Conservation (phyloP, 2,329 filamentous ascomycete species). For the Calonectria pseudoturangicola region DNA sequence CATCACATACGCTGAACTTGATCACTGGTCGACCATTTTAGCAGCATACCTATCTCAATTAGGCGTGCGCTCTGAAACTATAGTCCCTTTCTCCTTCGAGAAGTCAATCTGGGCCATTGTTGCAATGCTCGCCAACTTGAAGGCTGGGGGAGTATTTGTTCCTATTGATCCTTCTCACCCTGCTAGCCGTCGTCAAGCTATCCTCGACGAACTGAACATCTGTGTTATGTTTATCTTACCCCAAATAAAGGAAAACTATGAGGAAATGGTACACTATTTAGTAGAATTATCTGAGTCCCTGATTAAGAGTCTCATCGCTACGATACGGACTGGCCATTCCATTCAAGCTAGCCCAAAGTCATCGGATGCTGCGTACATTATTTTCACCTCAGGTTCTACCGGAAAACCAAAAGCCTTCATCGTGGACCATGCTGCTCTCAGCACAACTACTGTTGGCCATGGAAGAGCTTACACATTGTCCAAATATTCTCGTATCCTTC, state of each 20-base stretch:
- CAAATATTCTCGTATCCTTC: conserved; percentile 34
- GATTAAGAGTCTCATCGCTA: not conserved
- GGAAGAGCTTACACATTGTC: conserved; percentile 13
- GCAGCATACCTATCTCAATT: conserved; percentile 22
- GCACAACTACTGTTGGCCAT: not conserved
- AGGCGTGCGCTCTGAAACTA: conserved; percentile 28
- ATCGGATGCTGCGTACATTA: conserved; percentile 57
- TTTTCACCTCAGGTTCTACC: conserved; percentile 75
- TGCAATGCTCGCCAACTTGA: conserved; percentile 58
- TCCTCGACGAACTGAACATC: not conserved
- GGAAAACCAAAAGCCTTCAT: conserved; percentile 72
- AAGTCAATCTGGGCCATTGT: conserved; percentile 47
- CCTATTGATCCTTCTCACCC: conserved; percentile 62
- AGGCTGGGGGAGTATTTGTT: conserved; percentile 56
- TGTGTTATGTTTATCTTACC: conserved; percentile 11
- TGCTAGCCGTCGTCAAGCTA: conserved; percentile 39
- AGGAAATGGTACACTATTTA: conserved; percentile 11
- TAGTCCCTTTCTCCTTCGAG: conserved; percentile 41
- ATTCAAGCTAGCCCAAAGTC: conserved; percentile 3
- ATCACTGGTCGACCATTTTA: conserved; percentile 17
- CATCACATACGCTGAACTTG: conserved; percentile 47
- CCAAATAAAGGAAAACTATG: not conserved
- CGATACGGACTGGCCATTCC: not conserved
- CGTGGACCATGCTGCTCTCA: conserved; percentile 34
- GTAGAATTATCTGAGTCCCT: not conserved